phyloP scores from a whole-genome alignment of 2,329 filamentous ascomycete species.

The Akanthomyces uredinophilus region DNA sequence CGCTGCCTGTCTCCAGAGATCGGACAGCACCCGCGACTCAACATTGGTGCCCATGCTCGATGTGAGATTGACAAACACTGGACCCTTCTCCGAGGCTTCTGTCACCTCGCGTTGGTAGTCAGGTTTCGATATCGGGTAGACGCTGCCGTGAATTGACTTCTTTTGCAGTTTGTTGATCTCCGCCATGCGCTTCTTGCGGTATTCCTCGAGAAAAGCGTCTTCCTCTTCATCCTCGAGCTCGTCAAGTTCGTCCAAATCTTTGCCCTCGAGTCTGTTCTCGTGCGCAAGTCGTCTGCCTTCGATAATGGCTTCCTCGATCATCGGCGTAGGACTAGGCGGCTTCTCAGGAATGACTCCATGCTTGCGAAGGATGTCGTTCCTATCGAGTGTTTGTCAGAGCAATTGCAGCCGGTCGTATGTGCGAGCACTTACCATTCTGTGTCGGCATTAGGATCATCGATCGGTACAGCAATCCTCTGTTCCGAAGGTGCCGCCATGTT shows the following conservation, averaged over 20 bases:
- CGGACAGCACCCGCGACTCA: conserved; percentile 76
- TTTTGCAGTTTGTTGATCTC: conserved; percentile 73
- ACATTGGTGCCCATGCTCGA: conserved; percentile 73
- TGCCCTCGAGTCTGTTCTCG: conserved; percentile 89
- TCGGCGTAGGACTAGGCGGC: conserved; percentile 86
- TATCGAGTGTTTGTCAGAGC: conserved; percentile 31
- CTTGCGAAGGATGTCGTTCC: conserved; percentile 97
- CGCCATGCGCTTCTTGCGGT: conserved; percentile 79
- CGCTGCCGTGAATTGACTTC: conserved; percentile 77
- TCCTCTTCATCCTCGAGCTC: conserved; percentile 95
- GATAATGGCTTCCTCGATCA: conserved; percentile 89
- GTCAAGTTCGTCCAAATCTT: conserved; percentile 88
- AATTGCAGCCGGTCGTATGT: conserved; percentile 10
- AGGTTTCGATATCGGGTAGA: conserved; percentile 91
- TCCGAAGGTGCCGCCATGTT: conserved; percentile 58
- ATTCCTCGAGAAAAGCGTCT: conserved; percentile 81
- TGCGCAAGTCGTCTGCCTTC: conserved; percentile 80
- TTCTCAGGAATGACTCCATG: conserved; percentile 98
- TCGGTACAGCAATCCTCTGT: conserved; percentile 69
- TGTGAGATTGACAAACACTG: conserved; percentile 74
- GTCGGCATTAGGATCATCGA: conserved; percentile 93
- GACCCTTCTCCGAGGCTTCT: conserved; percentile 69
- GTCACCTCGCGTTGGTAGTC: conserved; percentile 91
- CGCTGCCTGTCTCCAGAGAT: conserved; percentile 82
- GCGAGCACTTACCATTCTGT: conserved; percentile 75